Conservation (phyloP, 1,139 yeast genomes). For the Wickerhamomyces sp. region DNA sequence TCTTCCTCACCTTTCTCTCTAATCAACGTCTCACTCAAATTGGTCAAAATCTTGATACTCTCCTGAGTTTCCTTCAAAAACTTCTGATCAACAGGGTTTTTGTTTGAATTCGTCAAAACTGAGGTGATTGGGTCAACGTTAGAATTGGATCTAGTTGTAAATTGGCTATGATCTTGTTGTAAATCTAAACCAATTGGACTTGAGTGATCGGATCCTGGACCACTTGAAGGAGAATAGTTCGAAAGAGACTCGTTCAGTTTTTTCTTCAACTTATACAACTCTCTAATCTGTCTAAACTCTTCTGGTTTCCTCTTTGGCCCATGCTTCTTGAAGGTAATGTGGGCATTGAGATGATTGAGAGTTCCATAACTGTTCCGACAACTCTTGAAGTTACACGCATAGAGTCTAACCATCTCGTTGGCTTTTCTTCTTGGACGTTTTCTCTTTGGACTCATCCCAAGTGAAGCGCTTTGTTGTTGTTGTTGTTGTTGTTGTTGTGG, state of each 20-base stretch:
- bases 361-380: conserved; percentile 75
- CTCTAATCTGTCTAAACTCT: conserved; percentile 52
- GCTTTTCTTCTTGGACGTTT: conserved; percentile 59
- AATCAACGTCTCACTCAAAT: conserved; percentile 11
- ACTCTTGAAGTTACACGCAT: conserved; percentile 52
- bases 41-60: conserved; percentile 12
- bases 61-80: conserved; percentile 4
- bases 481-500: background rate
- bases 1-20: conserved; percentile 8
- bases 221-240: background rate
- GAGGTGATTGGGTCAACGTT: background rate
- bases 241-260: conserved; percentile 9
- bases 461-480: background rate
- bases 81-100: background rate
- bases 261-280: conserved; percentile 21
- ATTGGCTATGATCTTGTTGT: background rate
- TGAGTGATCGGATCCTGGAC: no score
- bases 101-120: background rate
- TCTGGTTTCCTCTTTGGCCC: conserved; percentile 66
- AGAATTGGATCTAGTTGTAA: background rate
- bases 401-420: conserved; percentile 65
- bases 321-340: conserved; percentile 65
- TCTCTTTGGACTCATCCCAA: conserved; percentile 21
- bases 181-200: background rate
- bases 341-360: conserved; percentile 72